Conservation (phyloP, 1,139 yeast genomes). For the Suhomyces kunorum region DNA sequence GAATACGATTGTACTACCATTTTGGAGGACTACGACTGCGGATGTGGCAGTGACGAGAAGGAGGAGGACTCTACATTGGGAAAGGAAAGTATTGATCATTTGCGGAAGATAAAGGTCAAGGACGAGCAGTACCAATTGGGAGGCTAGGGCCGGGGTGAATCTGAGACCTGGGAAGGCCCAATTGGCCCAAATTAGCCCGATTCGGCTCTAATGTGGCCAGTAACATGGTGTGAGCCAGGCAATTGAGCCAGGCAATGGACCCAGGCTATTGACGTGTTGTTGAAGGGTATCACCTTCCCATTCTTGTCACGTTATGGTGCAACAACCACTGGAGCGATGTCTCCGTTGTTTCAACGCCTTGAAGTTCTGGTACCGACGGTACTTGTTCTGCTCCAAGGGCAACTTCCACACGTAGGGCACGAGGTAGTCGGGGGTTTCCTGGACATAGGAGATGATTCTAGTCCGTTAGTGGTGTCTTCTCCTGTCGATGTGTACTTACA, state of each 20-base stretch:
- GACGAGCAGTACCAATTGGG: conserved; percentile 40
- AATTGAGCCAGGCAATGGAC: no score
- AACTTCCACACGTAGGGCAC: conserved; percentile 55
- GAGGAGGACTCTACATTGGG: conserved; percentile 44
- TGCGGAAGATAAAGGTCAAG: conserved; percentile 42
- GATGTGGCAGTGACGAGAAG: conserved; percentile 78
- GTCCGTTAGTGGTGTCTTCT: conserved; percentile 16
- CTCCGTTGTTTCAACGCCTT: conserved; percentile 13
- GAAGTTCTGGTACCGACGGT: conserved; percentile 31
- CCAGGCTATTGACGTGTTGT: no score
- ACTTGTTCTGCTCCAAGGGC: conserved; percentile 50
- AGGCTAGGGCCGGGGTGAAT: conserved; percentile 23
- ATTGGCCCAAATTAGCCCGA: neutral
- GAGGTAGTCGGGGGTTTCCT: conserved; percentile 53
- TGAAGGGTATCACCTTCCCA: no score
- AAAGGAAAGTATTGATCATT: conserved; percentile 40
- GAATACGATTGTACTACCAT: conserved; percentile 82
- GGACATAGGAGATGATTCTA: conserved; percentile 45
- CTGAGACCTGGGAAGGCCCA: neutral
- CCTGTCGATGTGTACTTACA: conserved; percentile 24
- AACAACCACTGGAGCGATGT: conserved; percentile 36
- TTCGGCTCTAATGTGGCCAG: no score
- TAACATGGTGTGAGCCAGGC: neutral
- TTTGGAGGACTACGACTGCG: conserved; percentile 91
- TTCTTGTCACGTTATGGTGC: conserved; percentile 40